phyloP scores from a whole-genome alignment of 805 yeast species.

The Komagataella pseudopastoris region DNA sequence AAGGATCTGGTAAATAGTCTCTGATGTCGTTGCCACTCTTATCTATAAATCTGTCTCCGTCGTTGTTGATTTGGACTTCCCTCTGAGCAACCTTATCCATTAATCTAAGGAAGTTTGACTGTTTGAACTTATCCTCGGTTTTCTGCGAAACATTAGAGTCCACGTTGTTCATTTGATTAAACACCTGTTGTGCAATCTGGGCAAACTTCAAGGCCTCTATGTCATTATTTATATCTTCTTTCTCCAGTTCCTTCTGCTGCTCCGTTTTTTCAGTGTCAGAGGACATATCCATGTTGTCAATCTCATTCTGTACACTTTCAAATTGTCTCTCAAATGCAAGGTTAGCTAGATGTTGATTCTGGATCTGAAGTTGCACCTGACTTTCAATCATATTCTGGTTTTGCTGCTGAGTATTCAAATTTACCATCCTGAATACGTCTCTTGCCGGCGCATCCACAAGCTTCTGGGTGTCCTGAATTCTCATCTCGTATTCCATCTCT shows the following conservation, averaged over 20 bases:
- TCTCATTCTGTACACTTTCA: conserved; percentile 13
- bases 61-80: conserved; percentile 21
- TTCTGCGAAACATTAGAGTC: conserved; percentile 12
- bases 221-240: conserved; percentile 7
- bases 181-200: conserved; percentile 23
- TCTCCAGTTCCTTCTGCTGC: neutral
- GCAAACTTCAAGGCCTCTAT: conserved; percentile 23
- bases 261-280: conserved; percentile 4
- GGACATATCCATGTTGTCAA: conserved; percentile 2
- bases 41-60: conserved; percentile 23
- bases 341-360: neutral
- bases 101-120: conserved; percentile 24
- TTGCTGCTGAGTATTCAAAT: neutral
- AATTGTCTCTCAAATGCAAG: conserved; percentile 13
- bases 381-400: neutral
- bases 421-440: neutral
- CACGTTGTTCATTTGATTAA: conserved; percentile 21
- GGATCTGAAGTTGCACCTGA: neutral
- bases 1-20: conserved; percentile 15
- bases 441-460: neutral
- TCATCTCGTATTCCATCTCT: neutral
- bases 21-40: conserved; percentile 22
- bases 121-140: conserved; percentile 22
- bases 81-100: conserved; percentile 25
- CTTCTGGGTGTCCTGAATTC: neutral